Base-by-base conservation (phyloP, 2,329 filamentous ascomycete genomes). In the Penicillium paneum region DNA sequence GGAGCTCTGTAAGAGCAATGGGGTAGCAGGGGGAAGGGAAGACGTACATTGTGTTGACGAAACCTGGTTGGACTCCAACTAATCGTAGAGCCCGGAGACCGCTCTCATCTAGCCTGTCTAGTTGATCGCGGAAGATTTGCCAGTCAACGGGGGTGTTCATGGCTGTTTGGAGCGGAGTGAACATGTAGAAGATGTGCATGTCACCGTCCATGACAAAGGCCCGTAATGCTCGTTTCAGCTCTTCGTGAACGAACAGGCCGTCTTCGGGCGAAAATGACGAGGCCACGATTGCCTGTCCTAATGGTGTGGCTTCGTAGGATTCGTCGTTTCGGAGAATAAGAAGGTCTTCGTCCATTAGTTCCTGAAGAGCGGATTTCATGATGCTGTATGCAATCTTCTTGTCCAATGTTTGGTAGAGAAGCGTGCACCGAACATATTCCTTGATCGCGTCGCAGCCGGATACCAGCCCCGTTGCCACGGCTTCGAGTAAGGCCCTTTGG, bases 191-290 rank as follows among this genome's bases (percentile, higher is more conserved):
- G 12, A 90, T 81, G 64, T 91, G 89, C 84, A 92, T 86, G 58
- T 92, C 89, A 4, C 87, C 86, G 65, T 91, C 88, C 82, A 92
- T 86, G 12, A 91, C 89, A 64, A 92, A 91, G 1, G 86, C 86
- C 56, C 81, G 78, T 3, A 91, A 77, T 0, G 88, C 86, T 60
- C 81, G 81, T 54, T 79, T 79, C 44, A 91, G 77, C 69, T 92
- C 89, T 42, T 83, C 78, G 62, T 91, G 78, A 17, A 91, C 80
- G 62, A 91, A 91, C 1, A 89, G 72, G 0, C 89, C 89, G 62
- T 91, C 88, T 55, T 90, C 86, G 0, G 88, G 89, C 47, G 88
- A 83, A 34, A 92, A 81, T 1, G 85, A 84, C 3, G 88, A 89
- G 10, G 85, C 83, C 24, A 91, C 88, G 24, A 90, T 83, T 2